A percentile compares a stretch with the other conserved stretches of the same genome.
Evolutionary conservation across 345 rosid species (phyloP).

Genomic region (Erysimum cheiranthoides): DNA sequence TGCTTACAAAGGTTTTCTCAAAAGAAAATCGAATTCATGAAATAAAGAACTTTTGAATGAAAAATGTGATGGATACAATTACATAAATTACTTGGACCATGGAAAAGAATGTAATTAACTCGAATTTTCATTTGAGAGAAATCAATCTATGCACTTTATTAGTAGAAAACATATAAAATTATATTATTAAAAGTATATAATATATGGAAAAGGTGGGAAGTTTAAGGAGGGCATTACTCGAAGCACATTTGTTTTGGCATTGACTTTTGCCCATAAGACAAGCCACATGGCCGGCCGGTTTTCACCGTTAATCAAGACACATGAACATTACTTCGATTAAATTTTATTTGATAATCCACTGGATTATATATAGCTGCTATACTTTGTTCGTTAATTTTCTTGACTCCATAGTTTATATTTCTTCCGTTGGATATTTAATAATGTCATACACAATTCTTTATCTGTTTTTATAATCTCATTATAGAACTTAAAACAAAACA

Average conservation of each 20-base stretch:
- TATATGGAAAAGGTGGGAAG: slow-evolving; percentile 39
- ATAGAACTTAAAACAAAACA: neutral
- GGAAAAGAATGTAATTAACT: neutral
- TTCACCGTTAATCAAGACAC: slow-evolving; percentile 42
- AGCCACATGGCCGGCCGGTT: slow-evolving; percentile 42
- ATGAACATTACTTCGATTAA: slow-evolving; percentile 31
- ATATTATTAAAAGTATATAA: neutral
- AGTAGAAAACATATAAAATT: neutral
- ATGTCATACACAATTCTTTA: slow-evolving; percentile 16
- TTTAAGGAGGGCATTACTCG: slow-evolving; percentile 38
- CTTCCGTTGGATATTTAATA: neutral
- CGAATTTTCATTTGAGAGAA: neutral
- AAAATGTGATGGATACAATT: neutral
- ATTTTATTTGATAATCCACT: slow-evolving; percentile 20
- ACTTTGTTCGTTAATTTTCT: slow-evolving; percentile 24
- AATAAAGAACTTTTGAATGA: neutral
- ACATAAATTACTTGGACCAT: slow-evolving; percentile 3
- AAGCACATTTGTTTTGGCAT: slow-evolving; percentile 37
- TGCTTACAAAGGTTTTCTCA: neutral
- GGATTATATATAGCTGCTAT: slow-evolving; percentile 2
- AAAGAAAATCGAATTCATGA: neutral
- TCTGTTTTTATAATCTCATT: neutral
- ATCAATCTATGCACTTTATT: neutral
- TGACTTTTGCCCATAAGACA: slow-evolving; percentile 41
- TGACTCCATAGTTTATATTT: neutral